A percentile compares a stretch with the other conserved stretches of the same genome.
phyloP scores from a whole-genome alignment of 441 rosid genomes.

The Bruguiera hainesii region DNA sequence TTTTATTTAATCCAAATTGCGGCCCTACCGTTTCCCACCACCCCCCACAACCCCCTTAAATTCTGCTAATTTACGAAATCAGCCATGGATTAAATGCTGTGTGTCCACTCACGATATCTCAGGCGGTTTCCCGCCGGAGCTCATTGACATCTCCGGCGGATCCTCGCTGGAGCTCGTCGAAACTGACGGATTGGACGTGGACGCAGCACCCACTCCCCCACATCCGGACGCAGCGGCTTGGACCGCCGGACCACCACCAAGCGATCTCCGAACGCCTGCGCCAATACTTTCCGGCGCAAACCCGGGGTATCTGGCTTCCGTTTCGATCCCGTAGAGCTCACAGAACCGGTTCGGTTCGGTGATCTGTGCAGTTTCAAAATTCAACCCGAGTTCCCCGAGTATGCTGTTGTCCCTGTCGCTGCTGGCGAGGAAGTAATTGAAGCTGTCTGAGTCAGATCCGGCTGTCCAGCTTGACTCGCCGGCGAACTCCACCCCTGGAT shows the following conservation, averaged over 20 bases:
- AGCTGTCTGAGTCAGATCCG: slow-evolving; percentile 36
- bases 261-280: slow-evolving; percentile 16
- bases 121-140: slow-evolving; percentile 60
- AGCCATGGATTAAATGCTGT: slow-evolving; percentile 6
- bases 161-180: slow-evolving; percentile 84
- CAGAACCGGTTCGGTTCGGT: slow-evolving; percentile 16
- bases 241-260: slow-evolving; percentile 8
- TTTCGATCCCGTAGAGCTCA: slow-evolving; percentile 21
- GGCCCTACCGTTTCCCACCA: slow-evolving; percentile 16
- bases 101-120: slow-evolving; percentile 81
- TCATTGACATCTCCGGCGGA: slow-evolving; percentile 63
- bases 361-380: slow-evolving; percentile 25
- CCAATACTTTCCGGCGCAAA: slow-evolving; percentile 11
- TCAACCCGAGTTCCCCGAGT: slow-evolving; percentile 68
- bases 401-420: slow-evolving; percentile 40
- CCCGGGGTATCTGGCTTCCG: slow-evolving; percentile 13
- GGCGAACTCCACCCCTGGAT: slow-evolving; percentile 40
- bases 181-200: slow-evolving; percentile 53
- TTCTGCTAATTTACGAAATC: slow-evolving; percentile 20
- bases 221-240: slow-evolving; percentile 20
- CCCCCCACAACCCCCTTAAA: slow-evolving; percentile 5
- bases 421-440: slow-evolving; percentile 39
- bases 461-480: slow-evolving; percentile 40
- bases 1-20: not conserved
- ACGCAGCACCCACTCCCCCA: slow-evolving; percentile 36